A percentile compares a stretch with the other conserved stretches of the same genome.
These are phyloP conservation scores for Globisporangium mamillatum DNA, from an alignment of 352 stramenopile species.

Conservation along the genomic window DNA sequence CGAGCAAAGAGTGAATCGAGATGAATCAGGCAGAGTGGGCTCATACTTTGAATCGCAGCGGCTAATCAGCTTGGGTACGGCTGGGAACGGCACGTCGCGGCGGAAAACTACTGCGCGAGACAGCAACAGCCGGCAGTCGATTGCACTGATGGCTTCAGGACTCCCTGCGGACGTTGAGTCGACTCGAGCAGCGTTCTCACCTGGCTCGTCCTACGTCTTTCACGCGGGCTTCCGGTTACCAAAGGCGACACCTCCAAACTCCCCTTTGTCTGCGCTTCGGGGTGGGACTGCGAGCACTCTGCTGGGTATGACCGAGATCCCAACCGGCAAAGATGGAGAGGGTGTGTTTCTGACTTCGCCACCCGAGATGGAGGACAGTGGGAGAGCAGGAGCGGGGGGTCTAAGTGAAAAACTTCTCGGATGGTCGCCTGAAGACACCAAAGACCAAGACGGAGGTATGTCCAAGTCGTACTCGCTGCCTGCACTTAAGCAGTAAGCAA, in stretches of 20 bases:
- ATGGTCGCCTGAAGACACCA: constrained; percentile 32
- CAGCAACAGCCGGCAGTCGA: constrained; percentile 17
- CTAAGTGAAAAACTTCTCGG: constrained; percentile 31
- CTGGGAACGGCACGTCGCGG: constrained; percentile 19
- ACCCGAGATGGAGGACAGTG: constrained; percentile 15
- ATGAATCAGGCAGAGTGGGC: constrained; percentile 16
- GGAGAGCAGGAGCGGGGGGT: constrained; percentile 9
- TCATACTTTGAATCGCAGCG: constrained; percentile 56
- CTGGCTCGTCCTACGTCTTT: constrained; percentile 41
- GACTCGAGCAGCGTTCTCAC: constrained; percentile 36
- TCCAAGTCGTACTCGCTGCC: constrained; percentile 55
- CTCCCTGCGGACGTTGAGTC: constrained; percentile 28
- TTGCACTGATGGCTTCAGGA: constrained; percentile 29
- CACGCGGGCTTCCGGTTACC: constrained; percentile 54
- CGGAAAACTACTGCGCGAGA: constrained; percentile 27
- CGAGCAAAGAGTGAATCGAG: constrained; percentile 12
- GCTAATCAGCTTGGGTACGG: constrained; percentile 24
- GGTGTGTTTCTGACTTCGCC: constrained; percentile 17
- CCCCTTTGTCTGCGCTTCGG: constrained; percentile 10
- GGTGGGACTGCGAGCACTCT: neutral
- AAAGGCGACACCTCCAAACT: constrained; percentile 37
- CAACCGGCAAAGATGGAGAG: constrained; percentile 17
- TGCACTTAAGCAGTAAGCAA: constrained; percentile 33
- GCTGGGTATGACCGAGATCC: constrained; percentile 5
- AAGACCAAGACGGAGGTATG: constrained; percentile 28